Evolutionary conservation across 768 basidiomycete genomes (phyloP).

Genomic region (Suillus weaverae): DNA sequence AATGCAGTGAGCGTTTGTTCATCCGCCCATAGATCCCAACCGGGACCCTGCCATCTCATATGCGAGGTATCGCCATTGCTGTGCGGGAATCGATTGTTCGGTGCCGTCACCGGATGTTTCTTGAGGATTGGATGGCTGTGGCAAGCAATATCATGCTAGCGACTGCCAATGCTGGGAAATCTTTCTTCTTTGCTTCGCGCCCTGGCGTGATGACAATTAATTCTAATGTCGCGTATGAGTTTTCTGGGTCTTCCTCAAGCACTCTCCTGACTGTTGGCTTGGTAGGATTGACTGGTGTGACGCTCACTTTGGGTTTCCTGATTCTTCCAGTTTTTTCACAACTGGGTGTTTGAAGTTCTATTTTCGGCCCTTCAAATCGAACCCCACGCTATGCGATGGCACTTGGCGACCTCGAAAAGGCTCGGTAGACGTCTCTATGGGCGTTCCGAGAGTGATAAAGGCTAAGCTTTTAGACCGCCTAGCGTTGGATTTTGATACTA

Average conservation of each 20-base stretch:
- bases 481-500: conserved; percentile 13
- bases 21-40: conserved; percentile 12
- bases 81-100: conserved; percentile 19
- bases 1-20: neutral
- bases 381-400: conserved; percentile 20
- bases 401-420: conserved; percentile 16
- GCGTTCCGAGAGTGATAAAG: conserved; percentile 20
- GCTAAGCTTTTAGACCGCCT: conserved; percentile 19
- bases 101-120: conserved; percentile 15
- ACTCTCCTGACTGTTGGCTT: neutral
- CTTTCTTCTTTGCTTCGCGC: conserved; percentile 14
- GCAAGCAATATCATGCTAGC: conserved; percentile 21
- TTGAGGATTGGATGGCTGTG: conserved; percentile 20
- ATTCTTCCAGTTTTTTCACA: conserved; percentile 20
- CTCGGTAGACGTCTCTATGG: conserved; percentile 25
- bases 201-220: conserved; percentile 19
- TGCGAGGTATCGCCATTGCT: conserved; percentile 17
- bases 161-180: conserved; percentile 18
- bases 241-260: too few species aligned
- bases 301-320: conserved; percentile 22
- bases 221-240: conserved; percentile 24
- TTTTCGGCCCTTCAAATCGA: conserved; percentile 26
- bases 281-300: conserved; percentile 24
- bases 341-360: conserved; percentile 18
- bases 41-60: conserved; percentile 18